Evolutionary conservation across 768 basidiomycete genomes (phyloP).

Genomic region (Naganishia randhawae): DNA sequence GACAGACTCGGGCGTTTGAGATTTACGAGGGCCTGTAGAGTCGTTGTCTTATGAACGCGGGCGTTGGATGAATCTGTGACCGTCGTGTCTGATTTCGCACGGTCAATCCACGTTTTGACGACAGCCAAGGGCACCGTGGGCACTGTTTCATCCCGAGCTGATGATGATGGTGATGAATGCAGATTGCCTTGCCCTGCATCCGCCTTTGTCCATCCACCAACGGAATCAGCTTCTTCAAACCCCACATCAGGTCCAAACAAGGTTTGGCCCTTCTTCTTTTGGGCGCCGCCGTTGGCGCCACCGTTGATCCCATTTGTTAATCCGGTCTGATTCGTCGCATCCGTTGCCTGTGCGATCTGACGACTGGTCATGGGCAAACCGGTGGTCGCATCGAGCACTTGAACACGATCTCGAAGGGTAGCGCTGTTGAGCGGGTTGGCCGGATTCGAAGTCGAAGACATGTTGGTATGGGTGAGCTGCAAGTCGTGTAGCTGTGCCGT

Average conservation of each 20-base stretch:
- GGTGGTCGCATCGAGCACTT: conserved; percentile 5
- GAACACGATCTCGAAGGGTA: conserved; percentile 3
- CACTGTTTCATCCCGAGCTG: conserved; percentile 37
- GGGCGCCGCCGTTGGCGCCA: conserved; percentile 16
- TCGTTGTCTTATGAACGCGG: conserved; percentile 77
- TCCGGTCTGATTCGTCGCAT: conserved; percentile 13
- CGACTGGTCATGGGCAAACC: conserved; percentile 19
- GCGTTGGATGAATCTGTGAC: conserved; percentile 51
- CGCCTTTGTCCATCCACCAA: conserved; percentile 58
- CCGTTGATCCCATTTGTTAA: neutral
- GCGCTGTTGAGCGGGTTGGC: neutral
- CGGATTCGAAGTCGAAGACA: neutral
- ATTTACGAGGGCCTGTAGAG: conserved; percentile 88
- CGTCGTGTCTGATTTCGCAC: conserved; percentile 61
- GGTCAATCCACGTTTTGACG: conserved; percentile 74
- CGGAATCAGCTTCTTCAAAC: conserved; percentile 54
- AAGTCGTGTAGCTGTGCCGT: conserved; percentile 7
- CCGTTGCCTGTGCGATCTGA: conserved; percentile 18
- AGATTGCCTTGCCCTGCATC: neutral
- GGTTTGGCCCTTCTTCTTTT: conserved; percentile 66
- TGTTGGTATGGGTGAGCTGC: neutral
- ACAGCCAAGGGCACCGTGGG: conserved; percentile 77
- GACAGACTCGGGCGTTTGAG: conserved; percentile 83
- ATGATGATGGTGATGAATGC: too few species aligned
- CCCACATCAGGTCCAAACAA: conserved; percentile 91